These are phyloP conservation scores for Mortierella sp. DNA, from an alignment of 371 early-diverging fungal genomes.

Conservation along the genomic window DNA sequence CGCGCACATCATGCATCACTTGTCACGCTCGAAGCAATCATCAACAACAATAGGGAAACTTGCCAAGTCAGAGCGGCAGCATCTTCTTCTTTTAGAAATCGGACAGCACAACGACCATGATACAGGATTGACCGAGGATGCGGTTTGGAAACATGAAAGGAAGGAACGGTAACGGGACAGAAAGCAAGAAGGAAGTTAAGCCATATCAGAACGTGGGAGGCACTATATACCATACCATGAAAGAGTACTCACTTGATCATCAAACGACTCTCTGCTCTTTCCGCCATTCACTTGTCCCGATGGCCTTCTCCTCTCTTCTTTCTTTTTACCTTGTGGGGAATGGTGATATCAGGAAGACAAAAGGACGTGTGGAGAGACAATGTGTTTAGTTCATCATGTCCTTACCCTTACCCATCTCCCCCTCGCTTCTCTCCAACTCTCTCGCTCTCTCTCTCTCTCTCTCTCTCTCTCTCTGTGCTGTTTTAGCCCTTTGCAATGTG, in stretches of 20 bases:
- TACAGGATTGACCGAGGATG: background rate
- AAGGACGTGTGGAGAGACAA: too few relatives aligned
- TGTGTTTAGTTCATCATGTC: background rate
- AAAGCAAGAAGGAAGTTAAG: slow-evolving; percentile 23
- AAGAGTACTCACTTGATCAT: too few relatives aligned
- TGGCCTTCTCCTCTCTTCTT: background rate
- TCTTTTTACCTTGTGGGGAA: background rate
- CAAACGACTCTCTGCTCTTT: background rate
- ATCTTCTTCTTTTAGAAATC: too few relatives aligned
- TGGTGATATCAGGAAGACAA: too few relatives aligned
- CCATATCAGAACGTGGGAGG: slow-evolving; percentile 6
- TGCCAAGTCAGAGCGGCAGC: background rate
- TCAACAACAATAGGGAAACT: slow-evolving; percentile 21
- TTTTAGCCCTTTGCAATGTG: background rate
- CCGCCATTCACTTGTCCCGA: background rate
- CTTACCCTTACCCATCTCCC: background rate
- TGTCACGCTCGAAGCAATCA: slow-evolving; percentile 24
- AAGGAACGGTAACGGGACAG: background rate
- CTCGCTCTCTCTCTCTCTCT: too few relatives aligned
- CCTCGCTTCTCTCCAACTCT: background rate
- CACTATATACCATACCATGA: background rate
- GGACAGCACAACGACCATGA: too few relatives aligned
- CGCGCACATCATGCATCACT: too few relatives aligned
- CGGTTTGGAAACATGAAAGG: background rate
- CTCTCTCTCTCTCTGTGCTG: too few relatives aligned